Base-by-base conservation (phyloP, 1,284 basidiomycete species). In the Marasmius sp. region DNA sequence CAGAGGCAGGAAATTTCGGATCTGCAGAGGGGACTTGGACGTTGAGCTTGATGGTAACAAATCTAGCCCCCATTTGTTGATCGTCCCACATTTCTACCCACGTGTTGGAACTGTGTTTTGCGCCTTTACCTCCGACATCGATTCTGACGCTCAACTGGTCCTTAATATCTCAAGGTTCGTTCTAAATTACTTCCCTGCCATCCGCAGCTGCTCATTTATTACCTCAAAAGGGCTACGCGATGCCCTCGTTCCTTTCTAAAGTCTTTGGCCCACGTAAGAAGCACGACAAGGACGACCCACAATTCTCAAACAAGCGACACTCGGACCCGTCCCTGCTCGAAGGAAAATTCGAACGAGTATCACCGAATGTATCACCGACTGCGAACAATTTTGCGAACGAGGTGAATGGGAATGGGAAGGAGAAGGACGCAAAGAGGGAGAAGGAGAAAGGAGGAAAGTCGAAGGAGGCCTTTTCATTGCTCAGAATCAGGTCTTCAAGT, bases 221-320 rank as follows among this genome's bases (percentile, higher is more conserved):
- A 60, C 39, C 37, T 60, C 51, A 54, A 41, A 47, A 43, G 39
- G 59, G 27, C 69, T 69, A 72, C 74, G 70, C 72, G 68, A 91
- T 91, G 88, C 86, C 88, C 71, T 87, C 88, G 65, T 89, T 91
- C 78, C 75, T 91, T 69, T 85, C 86, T 74, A 91, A 88, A 71
- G 86, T 91, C 67, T 88, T 91, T 69, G n/a, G 37, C 37, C 52
- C 52, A 54, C 84, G 89, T 75, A 90, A 85, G 77, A 90, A 85
- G 76, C 80, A 83, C 66, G 82, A 81, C 65, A 79, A 82, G 53
- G 60, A 63, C 64, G 68, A 69, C 65, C 75, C 63, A 71, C 70
- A 48, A 62, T 69, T 59, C 38, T 61, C 65, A 27, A 27, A 27
- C 65, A 74, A 77, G 64, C 76, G 78, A 61, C 67, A 75, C 58